phyloP scores from a whole-genome alignment of 2,329 filamentous ascomycete species.

The Pseudogymnoascus sp. region DNA sequence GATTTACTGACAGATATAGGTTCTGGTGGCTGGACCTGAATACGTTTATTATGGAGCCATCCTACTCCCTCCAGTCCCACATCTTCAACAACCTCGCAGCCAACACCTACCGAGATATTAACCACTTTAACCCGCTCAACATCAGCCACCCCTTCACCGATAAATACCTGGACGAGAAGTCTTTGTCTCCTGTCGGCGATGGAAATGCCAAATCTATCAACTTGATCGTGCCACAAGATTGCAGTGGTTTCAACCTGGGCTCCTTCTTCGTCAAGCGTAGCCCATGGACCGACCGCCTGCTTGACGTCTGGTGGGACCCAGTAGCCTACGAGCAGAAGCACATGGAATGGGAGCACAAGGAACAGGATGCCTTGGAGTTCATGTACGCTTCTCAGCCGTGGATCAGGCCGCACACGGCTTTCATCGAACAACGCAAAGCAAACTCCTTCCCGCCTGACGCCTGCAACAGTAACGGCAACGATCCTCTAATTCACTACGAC shows the following conservation, averaged over 20 bases:
- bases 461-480: slow-evolving; percentile 67
- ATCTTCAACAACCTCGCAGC: slow-evolving; percentile 72
- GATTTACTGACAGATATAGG: slow-evolving; percentile 46
- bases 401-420: slow-evolving; percentile 80
- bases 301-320: slow-evolving; percentile 98
- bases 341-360: slow-evolving; percentile 98
- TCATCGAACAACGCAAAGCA: slow-evolving; percentile 83
- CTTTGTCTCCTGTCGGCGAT: slow-evolving; percentile 67
- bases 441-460: slow-evolving; percentile 91
- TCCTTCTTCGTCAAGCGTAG: slow-evolving; percentile 87
- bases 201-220: slow-evolving; percentile 71
- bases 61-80: slow-evolving; percentile 79
- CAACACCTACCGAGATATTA: slow-evolving; percentile 88
- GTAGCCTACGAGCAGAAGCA: slow-evolving; percentile 97
- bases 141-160: slow-evolving; percentile 74
- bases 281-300: slow-evolving; percentile 78
- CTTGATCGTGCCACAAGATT: slow-evolving; percentile 85
- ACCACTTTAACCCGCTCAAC: slow-evolving; percentile 89
- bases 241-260: slow-evolving; percentile 89
- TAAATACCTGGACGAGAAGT: slow-evolving; percentile 65
- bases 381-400: slow-evolving; percentile 87
- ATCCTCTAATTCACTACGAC: slow-evolving; percentile 76
- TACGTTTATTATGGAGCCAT: slow-evolving; percentile 96
- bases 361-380: slow-evolving; percentile 91
- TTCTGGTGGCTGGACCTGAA: slow-evolving; percentile 99